These are phyloP conservation scores for Neurospora sp. DNA, from an alignment of 495 filamentous ascomycete species.

Conservation along the genomic window DNA sequence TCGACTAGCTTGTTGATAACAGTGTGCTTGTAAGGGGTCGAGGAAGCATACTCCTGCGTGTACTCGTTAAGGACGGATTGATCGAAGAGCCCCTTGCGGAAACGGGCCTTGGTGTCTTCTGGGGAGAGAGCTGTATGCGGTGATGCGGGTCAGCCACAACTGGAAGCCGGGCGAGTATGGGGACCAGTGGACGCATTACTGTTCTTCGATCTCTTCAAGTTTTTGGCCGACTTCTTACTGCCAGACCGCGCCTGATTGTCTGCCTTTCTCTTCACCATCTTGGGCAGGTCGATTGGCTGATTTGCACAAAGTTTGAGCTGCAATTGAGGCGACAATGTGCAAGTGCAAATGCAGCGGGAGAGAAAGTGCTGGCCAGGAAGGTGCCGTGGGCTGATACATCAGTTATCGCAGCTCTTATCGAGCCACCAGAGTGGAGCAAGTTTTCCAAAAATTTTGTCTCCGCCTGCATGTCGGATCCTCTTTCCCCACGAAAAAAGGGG, in stretches of 20 bases:
- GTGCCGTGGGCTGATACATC: not conserved
- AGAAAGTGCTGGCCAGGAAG: not conserved
- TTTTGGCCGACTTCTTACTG: conserved; percentile 25
- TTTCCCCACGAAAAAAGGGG: not conserved
- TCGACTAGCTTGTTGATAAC: conserved; percentile 76
- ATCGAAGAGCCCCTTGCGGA: conserved; percentile 71
- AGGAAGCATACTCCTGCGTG: conserved; percentile 57
- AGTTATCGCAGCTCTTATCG: not conserved
- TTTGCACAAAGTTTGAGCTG: not conserved
- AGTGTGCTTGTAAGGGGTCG: conserved; percentile 79
- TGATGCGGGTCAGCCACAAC: conserved; percentile 10
- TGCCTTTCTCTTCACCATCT: conserved; percentile 41
- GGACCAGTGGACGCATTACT: conserved; percentile 17
- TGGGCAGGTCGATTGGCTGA: conserved; percentile 13
- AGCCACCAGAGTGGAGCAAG: not conserved
- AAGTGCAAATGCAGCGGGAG: not conserved
- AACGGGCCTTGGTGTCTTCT: conserved; percentile 42
- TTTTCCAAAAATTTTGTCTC: not conserved
- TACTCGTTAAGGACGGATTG: conserved; percentile 55
- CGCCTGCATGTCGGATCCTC: not conserved
- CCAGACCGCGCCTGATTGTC: conserved; percentile 16
- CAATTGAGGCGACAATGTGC: not conserved
- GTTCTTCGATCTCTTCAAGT: conserved; percentile 32
- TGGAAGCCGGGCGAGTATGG: conserved; percentile 4
- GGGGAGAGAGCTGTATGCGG: conserved; percentile 26